phyloP scores from a whole-genome alignment of 31 red algal genomes.

The Porphyra umbilicalis region DNA sequence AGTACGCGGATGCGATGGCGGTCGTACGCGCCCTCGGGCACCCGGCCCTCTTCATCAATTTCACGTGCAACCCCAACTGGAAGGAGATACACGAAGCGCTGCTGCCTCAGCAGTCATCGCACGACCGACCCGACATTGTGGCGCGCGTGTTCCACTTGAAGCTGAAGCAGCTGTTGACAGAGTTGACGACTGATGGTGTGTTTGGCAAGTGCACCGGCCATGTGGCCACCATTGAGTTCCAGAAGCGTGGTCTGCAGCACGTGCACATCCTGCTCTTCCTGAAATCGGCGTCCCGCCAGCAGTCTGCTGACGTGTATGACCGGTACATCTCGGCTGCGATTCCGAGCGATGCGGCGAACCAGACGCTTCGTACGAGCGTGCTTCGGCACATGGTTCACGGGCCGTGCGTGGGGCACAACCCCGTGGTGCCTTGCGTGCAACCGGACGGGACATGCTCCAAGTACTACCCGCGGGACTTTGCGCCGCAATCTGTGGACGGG shows the following conservation, averaged over 20 bases:
- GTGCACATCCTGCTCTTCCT: slow-evolving; percentile 16
- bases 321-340: too few species aligned
- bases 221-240: slow-evolving; percentile 19
- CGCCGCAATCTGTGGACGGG: too few species aligned
- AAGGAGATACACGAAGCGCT: background rate
- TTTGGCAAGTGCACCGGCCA: slow-evolving; percentile 10
- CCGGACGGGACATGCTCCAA: too few species aligned
- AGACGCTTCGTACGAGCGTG: too few species aligned
- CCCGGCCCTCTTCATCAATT: slow-evolving; percentile 3
- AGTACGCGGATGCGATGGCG: slow-evolving; percentile 3
- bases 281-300: background rate
- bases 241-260: slow-evolving; percentile 18
- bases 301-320: too few species aligned
- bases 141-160: slow-evolving; percentile 13
- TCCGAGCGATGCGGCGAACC: too few species aligned
- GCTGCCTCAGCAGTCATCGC: background rate
- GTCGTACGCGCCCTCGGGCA: slow-evolving; percentile 3
- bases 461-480: too few species aligned
- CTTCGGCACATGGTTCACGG: too few species aligned
- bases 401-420: too few species aligned
- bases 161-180: background rate
- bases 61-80: slow-evolving; percentile 6
- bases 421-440: too few species aligned
- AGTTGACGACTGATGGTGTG: background rate
- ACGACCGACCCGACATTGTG: background rate